These are phyloP conservation scores for Serendipita sp. DNA, from an alignment of 768 basidiomycete species.

Conservation along the genomic window DNA sequence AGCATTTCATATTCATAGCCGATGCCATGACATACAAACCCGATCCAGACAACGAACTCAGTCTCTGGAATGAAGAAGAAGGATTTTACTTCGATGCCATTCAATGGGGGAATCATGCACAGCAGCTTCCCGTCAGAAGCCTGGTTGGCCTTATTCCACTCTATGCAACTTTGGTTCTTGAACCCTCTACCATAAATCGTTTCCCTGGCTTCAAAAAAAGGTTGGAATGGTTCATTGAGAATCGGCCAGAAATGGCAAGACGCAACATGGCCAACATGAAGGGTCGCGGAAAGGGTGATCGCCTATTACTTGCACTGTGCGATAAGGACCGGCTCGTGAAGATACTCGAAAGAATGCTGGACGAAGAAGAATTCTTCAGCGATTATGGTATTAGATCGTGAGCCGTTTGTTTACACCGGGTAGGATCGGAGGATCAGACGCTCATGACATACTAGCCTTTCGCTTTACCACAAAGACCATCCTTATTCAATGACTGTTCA, in stretches of 20 bases:
- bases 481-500: conserved; percentile 94
- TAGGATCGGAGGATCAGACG: background rate
- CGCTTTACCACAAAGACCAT: conserved; percentile 73
- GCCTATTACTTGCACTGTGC: conserved; percentile 74
- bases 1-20: conserved; percentile 97
- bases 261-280: conserved; percentile 97
- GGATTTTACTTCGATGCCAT: conserved; percentile 99
- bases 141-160: conserved; percentile 96
- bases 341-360: conserved; percentile 91
- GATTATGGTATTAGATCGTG: conserved; percentile 93
- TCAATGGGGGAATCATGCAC: conserved; percentile 64
- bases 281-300: conserved; percentile 68
- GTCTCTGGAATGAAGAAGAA: conserved; percentile 91
- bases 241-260: conserved; percentile 70
- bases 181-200: conserved; percentile 72
- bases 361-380: conserved; percentile 91
- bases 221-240: conserved; percentile 96
- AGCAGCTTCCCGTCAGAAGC: conserved; percentile 85
- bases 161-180: conserved; percentile 86
- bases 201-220: conserved; percentile 98
- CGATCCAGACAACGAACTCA: conserved; percentile 56
- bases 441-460: conserved; percentile 36
- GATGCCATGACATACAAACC: conserved; percentile 90
- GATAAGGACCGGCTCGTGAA: conserved; percentile 77
- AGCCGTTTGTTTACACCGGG: conserved; percentile 19